Percentiles rank a stretch among this genome's conserved stretches.
Conservation (phyloP, 306 rosid species). For the Prinsepia uniflora region DNA sequence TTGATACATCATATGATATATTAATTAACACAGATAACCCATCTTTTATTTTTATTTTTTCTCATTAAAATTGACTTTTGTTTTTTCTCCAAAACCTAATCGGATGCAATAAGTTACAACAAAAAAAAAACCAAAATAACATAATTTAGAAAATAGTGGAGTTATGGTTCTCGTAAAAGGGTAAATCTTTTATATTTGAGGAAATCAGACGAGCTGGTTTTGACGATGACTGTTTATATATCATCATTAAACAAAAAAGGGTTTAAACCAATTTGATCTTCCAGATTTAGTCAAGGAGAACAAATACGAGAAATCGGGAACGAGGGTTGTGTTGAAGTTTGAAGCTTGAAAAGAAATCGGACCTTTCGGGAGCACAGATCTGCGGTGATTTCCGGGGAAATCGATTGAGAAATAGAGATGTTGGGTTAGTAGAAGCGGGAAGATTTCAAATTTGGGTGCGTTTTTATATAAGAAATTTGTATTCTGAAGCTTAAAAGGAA, state of each 20-base stretch:
- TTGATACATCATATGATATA: not conserved
- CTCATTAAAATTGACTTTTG: not conserved
- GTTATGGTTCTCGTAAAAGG: not conserved
- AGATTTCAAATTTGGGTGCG: conserved; percentile 37
- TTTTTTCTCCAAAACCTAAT: not conserved
- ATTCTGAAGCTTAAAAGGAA: conserved; percentile 23
- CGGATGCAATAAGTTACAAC: not conserved
- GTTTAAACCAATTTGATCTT: not conserved
- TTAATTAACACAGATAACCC: not conserved
- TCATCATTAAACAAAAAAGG: not conserved
- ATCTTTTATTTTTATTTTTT: not conserved
- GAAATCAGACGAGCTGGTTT: conserved; percentile 7
- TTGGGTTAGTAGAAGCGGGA: conserved; percentile 40
- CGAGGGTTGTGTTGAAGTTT: conserved; percentile 19
- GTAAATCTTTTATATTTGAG: not conserved
- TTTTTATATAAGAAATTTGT: conserved; percentile 40
- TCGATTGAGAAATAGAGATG: not conserved
- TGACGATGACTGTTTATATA: not conserved
- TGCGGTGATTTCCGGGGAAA: not conserved
- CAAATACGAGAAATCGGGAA: not conserved
- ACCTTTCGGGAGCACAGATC: conserved; percentile 21
- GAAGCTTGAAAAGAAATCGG: conserved; percentile 13
- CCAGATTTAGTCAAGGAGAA: not conserved
- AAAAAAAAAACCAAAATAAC: not conserved
- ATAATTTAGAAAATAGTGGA: not conserved